Percentiles rank a stretch among this genome's conserved stretches.
Conservation (phyloP, 495 filamentous ascomycete genomes). For the Xylaria bambusicola region DNA sequence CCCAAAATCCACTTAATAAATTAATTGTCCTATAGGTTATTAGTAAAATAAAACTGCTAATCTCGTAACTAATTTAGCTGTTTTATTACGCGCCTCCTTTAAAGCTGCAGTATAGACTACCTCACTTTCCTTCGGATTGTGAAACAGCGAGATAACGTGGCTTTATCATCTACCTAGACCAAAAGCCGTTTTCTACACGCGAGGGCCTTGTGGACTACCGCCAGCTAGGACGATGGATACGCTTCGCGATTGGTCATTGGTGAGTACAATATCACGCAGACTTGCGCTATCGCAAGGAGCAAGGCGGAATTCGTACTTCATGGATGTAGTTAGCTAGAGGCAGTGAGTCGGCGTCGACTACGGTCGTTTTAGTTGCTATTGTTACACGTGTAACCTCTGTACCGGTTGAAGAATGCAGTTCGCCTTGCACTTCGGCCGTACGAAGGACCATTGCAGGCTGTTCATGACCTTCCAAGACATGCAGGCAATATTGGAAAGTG, state of each 20-base stretch:
- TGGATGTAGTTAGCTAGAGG: neutral
- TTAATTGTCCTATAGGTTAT: neutral
- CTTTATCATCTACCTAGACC: neutral
- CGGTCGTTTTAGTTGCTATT: neutral
- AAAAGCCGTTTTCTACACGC: neutral
- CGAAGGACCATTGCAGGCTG: no score
- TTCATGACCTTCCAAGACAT: no score
- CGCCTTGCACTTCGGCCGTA: no score
- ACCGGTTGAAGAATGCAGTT: no score
- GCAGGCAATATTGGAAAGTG: no score
- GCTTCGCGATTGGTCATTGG: neutral
- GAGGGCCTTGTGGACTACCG: neutral
- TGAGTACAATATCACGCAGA: conserved; percentile 4
- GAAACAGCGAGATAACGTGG: neutral
- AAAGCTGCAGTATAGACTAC: neutral
- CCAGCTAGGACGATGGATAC: neutral
- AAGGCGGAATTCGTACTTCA: conserved; percentile 2
- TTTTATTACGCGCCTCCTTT: neutral
- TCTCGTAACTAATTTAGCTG: neutral
- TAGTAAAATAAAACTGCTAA: neutral
- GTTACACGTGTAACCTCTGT: no score
- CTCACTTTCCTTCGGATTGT: neutral
- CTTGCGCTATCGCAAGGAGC: neutral
- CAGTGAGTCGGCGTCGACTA: neutral
- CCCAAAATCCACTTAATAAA: no score